Evolutionary conservation across 2,329 filamentous ascomycete species (phyloP).

Genomic region (Ceratocystis eucalypticola): DNA sequence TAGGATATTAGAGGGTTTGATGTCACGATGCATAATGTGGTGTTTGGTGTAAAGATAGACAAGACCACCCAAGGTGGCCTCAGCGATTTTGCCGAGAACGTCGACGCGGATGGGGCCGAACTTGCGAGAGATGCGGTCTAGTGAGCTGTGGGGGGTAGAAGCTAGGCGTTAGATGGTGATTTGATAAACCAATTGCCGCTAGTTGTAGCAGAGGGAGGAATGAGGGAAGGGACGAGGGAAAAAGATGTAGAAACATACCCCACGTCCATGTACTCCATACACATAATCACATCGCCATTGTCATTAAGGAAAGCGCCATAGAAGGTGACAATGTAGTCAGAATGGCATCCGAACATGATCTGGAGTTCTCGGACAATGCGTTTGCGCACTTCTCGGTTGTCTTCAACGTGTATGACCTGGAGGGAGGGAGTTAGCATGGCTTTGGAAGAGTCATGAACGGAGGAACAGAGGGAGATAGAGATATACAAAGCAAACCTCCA

Average conservation of each 20-base stretch:
- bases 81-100: constrained; percentile 92
- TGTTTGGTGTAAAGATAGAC: constrained; percentile 92
- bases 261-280: constrained; percentile 99
- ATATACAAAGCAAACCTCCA: neutral
- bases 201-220: neutral
- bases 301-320: constrained; percentile 96
- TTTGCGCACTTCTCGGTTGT: constrained; percentile 92
- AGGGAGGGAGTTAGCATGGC: neutral
- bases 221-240: neutral
- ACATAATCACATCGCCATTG: constrained; percentile 96
- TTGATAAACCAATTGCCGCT: neutral
- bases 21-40: constrained; percentile 97
- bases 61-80: constrained; percentile 82
- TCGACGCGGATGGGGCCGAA: constrained; percentile 94
- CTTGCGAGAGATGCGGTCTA: constrained; percentile 85
- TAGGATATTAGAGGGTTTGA: constrained; percentile 95
- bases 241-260: constrained; percentile 50
- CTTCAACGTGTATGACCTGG: constrained; percentile 94
- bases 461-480: neutral
- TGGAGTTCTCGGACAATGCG: constrained; percentile 93
- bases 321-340: constrained; percentile 91
- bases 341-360: constrained; percentile 97
- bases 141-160: constrained; percentile 45
- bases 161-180: neutral
- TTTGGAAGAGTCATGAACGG: neutral